Evolutionary conservation across 2,329 filamentous ascomycete genomes (phyloP).

Genomic region (Paecilomyces fulvus): DNA sequence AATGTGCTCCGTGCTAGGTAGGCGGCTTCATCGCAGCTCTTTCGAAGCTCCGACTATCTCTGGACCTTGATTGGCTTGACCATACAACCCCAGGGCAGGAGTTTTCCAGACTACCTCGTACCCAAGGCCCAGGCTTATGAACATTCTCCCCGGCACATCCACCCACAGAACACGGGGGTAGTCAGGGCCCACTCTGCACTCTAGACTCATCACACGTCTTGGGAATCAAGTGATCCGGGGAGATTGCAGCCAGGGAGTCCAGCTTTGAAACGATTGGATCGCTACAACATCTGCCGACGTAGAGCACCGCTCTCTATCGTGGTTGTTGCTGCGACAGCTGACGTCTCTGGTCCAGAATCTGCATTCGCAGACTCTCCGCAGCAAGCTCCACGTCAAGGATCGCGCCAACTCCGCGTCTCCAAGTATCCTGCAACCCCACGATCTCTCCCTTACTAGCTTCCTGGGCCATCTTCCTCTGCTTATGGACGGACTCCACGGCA

Average conservation of each 20-base stretch:
- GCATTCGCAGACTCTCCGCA: constrained; percentile 59
- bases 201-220: not conserved
- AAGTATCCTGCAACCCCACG: constrained; percentile 62
- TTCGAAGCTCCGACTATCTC: not conserved
- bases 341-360: constrained; percentile 56
- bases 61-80: not conserved
- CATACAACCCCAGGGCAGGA: not conserved
- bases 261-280: not conserved
- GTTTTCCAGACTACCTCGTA: not conserved
- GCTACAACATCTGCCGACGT: constrained; percentile 1
- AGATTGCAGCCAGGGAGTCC: not conserved
- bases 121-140: not conserved
- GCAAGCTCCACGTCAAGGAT: constrained; percentile 84
- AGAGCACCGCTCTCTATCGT: constrained; percentile 14
- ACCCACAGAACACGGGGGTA: not conserved
- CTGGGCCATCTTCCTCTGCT: constrained; percentile 61
- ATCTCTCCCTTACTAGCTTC: constrained; percentile 66
- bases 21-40: not conserved
- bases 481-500: constrained; percentile 65
- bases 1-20: not conserved
- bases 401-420: constrained; percentile 68
- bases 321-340: constrained; percentile 27
- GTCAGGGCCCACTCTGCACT: not conserved
- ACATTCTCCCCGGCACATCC: not conserved
- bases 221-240: not conserved